Base-by-base conservation (phyloP, 1,284 basidiomycete species). In the Paramarasmius palmivorus region DNA sequence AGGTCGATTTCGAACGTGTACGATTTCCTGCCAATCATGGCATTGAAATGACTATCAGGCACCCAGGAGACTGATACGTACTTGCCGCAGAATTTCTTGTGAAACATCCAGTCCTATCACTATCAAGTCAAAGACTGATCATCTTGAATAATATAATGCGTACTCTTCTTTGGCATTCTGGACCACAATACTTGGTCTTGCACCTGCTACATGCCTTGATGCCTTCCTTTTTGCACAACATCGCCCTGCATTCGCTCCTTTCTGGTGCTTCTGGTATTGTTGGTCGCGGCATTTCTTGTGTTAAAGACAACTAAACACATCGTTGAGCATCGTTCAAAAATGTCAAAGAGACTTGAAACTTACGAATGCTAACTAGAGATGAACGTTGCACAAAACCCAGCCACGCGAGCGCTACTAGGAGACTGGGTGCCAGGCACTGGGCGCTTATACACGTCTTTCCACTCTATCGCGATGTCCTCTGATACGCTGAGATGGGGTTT, bases 51-150 rank as follows among this genome's bases (percentile, higher is more conserved):
- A 14, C n/a, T 26, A 12, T 15, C 7, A 1, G 12, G 4, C 22
- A 25, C 6, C 6, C 15, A 53, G 4, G 17, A 40, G 20, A 19
- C 34, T 35, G 36, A 15, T 4, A 32, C 54, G 20, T 48, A 56
- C 54, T 56, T 56, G 32, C 54, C 51, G 40, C 54, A 56, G 29
- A 37, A 56, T 41, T 34, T 45, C 41, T 56, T 53, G 29, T 56
- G 54, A 29, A 22, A 53, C 29, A 53, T 48, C 54, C 54, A 56
- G 39, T 56, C 54, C 54, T 56, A 12, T 32, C 7, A 32, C 7
- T 12, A 6, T 32, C 29, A 32, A 12, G 29, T 32, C 29, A 6
- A 12, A 32, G 12, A 6, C 12, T n/a, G 23, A 45, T 20, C 7
- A n/a, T n/a, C 9, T 8, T 10, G 42, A 6, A 20, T 45, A 26